Evolutionary conservation across 495 filamentous ascomycete species (phyloP), one percentile per base, ranked within the genome.

Genomic region (Talaromyces nanjingensis): DNA sequence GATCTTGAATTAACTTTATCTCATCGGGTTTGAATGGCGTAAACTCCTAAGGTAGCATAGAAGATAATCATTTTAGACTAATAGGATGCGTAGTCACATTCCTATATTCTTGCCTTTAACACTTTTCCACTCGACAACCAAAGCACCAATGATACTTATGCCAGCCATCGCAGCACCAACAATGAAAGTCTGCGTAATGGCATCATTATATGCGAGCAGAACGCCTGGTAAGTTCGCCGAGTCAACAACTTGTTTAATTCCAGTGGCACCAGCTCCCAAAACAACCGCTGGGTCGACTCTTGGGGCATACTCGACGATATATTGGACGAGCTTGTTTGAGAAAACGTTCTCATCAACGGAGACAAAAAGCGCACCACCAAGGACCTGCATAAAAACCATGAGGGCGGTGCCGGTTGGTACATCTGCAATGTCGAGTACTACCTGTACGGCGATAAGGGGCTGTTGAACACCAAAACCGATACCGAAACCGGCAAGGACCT

Each of bases 291-390:
- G 20, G 49, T 67, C 54, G 12, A 67, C 52, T 12, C 24, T 42
- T 37, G 63, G 37, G 7, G 45, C 53, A 34, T 64, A 9, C 56
- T 47, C 55, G 9, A 45, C 31, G 7, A 63, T 39, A 27, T 52
- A 56, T 20, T 45, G 16, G 24, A 58, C 66, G 55, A 79, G 52
- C 56, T 69, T 73, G 18, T 68, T 70, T 52, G 74, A 73, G 75
- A 45, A 29, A 25, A 34, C 56, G 24, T 61, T 53, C 29, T 60
- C n/a, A 6, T 27, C 62, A 24, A 39, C 33, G 11, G 42, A 29
- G 25, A 45, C 14, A 29, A 22, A 56, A 8, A 63, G 16, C 0
- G 49, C 25, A 33, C 49, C 34, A 12, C 62, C 62, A 6, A 63
- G 22, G 20, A 56, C 25, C 22, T 63, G 49, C 49, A 56, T 56